These are phyloP conservation scores for Eustoma russellianum DNA, from an alignment of 257 asterid species.

Conservation along the genomic window DNA sequence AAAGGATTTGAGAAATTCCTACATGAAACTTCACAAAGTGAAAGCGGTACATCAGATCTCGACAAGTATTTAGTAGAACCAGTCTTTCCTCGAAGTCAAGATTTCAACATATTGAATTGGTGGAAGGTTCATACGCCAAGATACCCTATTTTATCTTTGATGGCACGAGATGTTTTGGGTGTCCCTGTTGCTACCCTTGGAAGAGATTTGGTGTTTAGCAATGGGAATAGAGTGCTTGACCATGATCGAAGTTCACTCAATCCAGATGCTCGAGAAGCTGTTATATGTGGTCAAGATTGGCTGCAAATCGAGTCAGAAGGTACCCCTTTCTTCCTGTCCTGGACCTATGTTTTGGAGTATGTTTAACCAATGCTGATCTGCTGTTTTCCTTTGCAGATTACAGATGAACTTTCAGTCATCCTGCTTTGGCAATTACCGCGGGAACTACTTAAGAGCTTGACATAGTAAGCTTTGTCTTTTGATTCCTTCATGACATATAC, in stretches of 20 bases:
- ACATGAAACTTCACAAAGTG: slow-evolving; percentile 65
- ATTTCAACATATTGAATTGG: slow-evolving; percentile 90
- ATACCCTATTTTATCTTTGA: slow-evolving; percentile 84
- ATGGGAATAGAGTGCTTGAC: slow-evolving; percentile 60
- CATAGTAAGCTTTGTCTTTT: not conserved
- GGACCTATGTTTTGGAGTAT: not conserved
- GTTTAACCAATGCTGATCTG: not conserved
- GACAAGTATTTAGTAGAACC: slow-evolving; percentile 88
- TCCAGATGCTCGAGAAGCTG: slow-evolving; percentile 78
- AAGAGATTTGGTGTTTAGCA: slow-evolving; percentile 57
- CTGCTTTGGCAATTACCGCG: slow-evolving; percentile 35
- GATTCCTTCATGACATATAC: not conserved
- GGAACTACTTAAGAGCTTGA: slow-evolving; percentile 35
- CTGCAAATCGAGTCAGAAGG: slow-evolving; percentile 65
- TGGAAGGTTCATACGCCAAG: slow-evolving; percentile 98
- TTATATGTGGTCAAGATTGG: slow-evolving; percentile 97
- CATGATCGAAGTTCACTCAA: slow-evolving; percentile 42
- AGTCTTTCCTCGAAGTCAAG: slow-evolving; percentile 74
- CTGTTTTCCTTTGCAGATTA: slow-evolving; percentile 25
- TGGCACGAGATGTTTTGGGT: slow-evolving; percentile 89
- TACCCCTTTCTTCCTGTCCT: slow-evolving; percentile 12
- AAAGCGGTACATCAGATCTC: slow-evolving; percentile 58
- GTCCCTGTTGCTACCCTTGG: slow-evolving; percentile 77
- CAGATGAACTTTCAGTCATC: slow-evolving; percentile 23
- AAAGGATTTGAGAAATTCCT: slow-evolving; percentile 88